Conservation (phyloP, 805 yeast genomes). For the Sugiyamaella chiloensis region DNA sequence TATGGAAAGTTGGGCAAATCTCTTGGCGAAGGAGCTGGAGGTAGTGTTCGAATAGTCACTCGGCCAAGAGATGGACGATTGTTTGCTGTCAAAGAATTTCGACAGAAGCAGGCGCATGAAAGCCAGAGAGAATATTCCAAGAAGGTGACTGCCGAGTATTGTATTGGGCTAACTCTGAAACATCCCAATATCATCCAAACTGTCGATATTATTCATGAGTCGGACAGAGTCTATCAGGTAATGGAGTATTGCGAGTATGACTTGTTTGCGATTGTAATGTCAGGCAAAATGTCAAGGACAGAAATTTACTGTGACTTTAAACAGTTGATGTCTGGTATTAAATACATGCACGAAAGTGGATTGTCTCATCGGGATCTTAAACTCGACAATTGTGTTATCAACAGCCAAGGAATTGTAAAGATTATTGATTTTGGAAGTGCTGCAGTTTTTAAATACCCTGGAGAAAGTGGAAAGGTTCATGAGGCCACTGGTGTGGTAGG, state of each 20-base stretch:
- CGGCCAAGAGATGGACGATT: slow-evolving; percentile 63
- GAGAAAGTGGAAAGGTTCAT: slow-evolving; percentile 60
- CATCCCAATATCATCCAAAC: slow-evolving; percentile 91
- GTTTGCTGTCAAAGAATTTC: slow-evolving; percentile 90
- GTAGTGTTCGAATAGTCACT: slow-evolving; percentile 73
- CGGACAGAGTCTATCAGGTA: slow-evolving; percentile 81
- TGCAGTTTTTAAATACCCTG: slow-evolving; percentile 83
- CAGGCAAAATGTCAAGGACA: slow-evolving; percentile 74
- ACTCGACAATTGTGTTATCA: slow-evolving; percentile 87
- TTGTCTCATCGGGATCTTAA: slow-evolving; percentile 89
- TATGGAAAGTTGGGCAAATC: slow-evolving; percentile 82
- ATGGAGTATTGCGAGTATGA: slow-evolving; percentile 95
- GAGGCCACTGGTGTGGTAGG: slow-evolving; percentile 86
- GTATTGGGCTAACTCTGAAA: slow-evolving; percentile 85
- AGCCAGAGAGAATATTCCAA: slow-evolving; percentile 82
- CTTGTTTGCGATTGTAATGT: slow-evolving; percentile 91
- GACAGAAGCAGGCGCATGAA: slow-evolving; percentile 71
- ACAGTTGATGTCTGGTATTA: slow-evolving; percentile 76
- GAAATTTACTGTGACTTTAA: slow-evolving; percentile 89
- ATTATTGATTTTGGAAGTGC: slow-evolving; percentile 93
- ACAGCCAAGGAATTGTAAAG: slow-evolving; percentile 77
- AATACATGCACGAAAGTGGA: slow-evolving; percentile 79
- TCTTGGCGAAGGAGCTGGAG: slow-evolving; percentile 95
- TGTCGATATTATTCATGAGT: slow-evolving; percentile 85
- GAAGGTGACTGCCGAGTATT: slow-evolving; percentile 90